Conservation (phyloP, 352 stramenopile species). For the Lagenidium sp. region DNA sequence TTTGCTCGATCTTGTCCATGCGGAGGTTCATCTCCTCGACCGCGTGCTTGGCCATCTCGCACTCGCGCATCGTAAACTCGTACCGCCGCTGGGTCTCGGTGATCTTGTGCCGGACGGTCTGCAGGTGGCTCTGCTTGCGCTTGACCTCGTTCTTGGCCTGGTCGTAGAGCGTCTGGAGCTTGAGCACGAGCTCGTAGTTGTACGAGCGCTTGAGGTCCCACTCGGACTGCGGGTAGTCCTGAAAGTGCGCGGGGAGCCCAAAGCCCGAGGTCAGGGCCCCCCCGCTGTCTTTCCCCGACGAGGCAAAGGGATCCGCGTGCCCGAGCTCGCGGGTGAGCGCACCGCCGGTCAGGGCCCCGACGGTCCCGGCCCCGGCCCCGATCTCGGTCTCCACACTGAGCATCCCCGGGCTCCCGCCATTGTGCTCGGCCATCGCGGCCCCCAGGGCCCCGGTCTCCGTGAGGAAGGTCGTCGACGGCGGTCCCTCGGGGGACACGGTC, state of each 20-base stretch:
- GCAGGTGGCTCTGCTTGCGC: constrained; percentile 53
- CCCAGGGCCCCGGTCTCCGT: too few species aligned
- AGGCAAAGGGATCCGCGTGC: constrained; percentile 12
- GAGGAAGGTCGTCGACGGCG: constrained; percentile 21
- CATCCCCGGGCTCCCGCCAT: too few species aligned
- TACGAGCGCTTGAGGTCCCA: constrained; percentile 73
- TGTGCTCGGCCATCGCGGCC: background rate
- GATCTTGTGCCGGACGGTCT: constrained; percentile 53
- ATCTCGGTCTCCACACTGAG: background rate
- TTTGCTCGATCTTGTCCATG: constrained; percentile 54
- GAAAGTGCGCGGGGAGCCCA: constrained; percentile 53
- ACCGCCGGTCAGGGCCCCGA: background rate
- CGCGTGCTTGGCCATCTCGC: constrained; percentile 66
- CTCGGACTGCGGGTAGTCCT: constrained; percentile 74
- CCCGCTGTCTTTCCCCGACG: constrained; percentile 14
- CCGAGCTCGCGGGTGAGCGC: background rate
- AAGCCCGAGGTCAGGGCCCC: constrained; percentile 18
- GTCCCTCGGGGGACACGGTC: background rate
- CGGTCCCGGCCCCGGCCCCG: constrained; percentile 2
- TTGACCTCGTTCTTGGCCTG: constrained; percentile 44
- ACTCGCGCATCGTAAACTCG: constrained; percentile 60
- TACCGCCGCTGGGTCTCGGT: constrained; percentile 50
- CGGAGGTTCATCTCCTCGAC: constrained; percentile 65
- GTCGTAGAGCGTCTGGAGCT: constrained; percentile 69
- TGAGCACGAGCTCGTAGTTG: constrained; percentile 69